Percentiles rank a stretch among this genome's conserved stretches.
Conservation (phyloP, 352 stramenopile genomes). For the Phytophthora sp. region DNA sequence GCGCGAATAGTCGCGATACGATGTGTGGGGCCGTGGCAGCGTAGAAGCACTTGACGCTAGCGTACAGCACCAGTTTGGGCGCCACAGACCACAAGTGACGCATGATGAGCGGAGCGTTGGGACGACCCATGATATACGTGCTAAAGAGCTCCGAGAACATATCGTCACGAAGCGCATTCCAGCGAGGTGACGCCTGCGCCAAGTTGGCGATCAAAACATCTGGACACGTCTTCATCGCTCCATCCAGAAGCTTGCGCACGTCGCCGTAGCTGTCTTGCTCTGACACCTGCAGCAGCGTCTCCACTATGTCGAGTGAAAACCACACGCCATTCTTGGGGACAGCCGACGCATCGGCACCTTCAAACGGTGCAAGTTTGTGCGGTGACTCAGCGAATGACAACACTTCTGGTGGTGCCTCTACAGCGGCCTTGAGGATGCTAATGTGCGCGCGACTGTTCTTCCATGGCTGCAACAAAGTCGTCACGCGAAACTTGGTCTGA, state of each 20-base stretch:
- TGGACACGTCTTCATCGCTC: slow-evolving; percentile 82
- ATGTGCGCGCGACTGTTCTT: slow-evolving; percentile 83
- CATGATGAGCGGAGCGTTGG: slow-evolving; percentile 89
- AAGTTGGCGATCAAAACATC: slow-evolving; percentile 90
- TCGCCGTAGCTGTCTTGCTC: slow-evolving; percentile 87
- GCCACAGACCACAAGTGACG: slow-evolving; percentile 86
- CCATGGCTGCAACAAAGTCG: slow-evolving; percentile 76
- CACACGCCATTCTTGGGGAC: slow-evolving; percentile 88
- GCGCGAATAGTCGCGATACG: slow-evolving; percentile 79
- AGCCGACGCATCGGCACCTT: slow-evolving; percentile 85
- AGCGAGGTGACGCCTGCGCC: slow-evolving; percentile 73
- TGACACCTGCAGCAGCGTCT: slow-evolving; percentile 79
- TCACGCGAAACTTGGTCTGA: slow-evolving; percentile 81
- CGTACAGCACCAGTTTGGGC: slow-evolving; percentile 87
- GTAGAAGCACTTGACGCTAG: slow-evolving; percentile 90
- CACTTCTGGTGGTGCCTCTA: slow-evolving; percentile 81
- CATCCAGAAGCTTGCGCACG: slow-evolving; percentile 80
- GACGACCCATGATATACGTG: slow-evolving; percentile 86
- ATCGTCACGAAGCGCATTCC: slow-evolving; percentile 85
- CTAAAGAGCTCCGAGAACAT: slow-evolving; percentile 89
- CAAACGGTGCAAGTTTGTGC: slow-evolving; percentile 83
- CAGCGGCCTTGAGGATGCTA: slow-evolving; percentile 76
- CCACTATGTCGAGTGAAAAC: slow-evolving; percentile 87
- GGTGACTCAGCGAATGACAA: slow-evolving; percentile 82
- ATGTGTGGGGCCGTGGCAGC: slow-evolving; percentile 79